Evolutionary conservation across 768 basidiomycete species (phyloP).

Genomic region (Termitomyces titanicus): DNA sequence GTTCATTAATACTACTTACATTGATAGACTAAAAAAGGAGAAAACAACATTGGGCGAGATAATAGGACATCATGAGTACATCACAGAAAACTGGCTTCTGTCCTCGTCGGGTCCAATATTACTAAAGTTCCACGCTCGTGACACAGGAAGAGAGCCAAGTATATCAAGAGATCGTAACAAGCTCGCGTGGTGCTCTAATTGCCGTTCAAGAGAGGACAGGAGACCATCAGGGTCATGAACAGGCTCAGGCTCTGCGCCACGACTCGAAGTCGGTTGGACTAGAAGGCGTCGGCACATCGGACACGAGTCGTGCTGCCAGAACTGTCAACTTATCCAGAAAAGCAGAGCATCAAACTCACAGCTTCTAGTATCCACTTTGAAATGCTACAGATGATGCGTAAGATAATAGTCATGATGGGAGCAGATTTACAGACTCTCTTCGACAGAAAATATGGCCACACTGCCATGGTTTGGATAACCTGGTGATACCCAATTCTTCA

Average conservation of each 20-base stretch:
- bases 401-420: background rate
- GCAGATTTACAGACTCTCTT: slow-evolving; percentile 52
- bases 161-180: slow-evolving; percentile 8
- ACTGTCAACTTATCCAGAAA: background rate
- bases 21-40: background rate
- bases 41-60: background rate
- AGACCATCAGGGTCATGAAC: slow-evolving; percentile 3
- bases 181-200: slow-evolving; percentile 4
- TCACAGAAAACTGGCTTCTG: slow-evolving; percentile 40
- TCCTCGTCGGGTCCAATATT: slow-evolving; percentile 14
- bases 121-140: background rate
- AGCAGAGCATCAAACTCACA: slow-evolving; percentile 32
- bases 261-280: slow-evolving; percentile 19
- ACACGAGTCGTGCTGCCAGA: slow-evolving; percentile 56
- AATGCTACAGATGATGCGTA: slow-evolving; percentile 40
- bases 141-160: background rate
- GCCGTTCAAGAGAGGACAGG: slow-evolving; percentile 8
- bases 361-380: slow-evolving; percentile 58
- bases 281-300: slow-evolving; percentile 59
- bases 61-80: slow-evolving; percentile 52
- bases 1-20: too few species aligned
- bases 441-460: slow-evolving; percentile 78
- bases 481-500: slow-evolving; percentile 71
- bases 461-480: slow-evolving; percentile 45
- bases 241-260: slow-evolving; percentile 3